A percentile compares a stretch with the other conserved stretches of the same genome.
phyloP scores from a whole-genome alignment of 2,329 filamentous ascomycete species.

The Xylaria sp. region DNA sequence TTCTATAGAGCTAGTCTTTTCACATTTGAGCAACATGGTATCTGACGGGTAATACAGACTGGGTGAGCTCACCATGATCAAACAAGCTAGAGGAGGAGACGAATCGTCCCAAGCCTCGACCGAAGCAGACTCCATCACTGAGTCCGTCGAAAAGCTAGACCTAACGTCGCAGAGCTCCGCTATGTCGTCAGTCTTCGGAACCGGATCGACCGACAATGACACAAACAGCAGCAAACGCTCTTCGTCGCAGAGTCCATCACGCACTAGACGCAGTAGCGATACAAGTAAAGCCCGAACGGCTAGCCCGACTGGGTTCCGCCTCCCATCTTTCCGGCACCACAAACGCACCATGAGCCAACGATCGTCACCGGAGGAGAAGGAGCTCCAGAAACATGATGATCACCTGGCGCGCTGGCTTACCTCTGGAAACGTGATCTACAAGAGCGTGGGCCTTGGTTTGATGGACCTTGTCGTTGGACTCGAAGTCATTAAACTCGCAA shows the following conservation, averaged over 20 bases:
- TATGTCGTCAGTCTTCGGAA: constrained; percentile 56
- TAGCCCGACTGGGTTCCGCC: constrained; percentile 30
- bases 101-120: constrained; percentile 38
- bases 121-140: constrained; percentile 48
- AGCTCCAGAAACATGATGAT: constrained; percentile 56
- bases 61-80: constrained; percentile 79
- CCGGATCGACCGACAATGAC: constrained; percentile 30
- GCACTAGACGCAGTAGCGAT: constrained; percentile 31
- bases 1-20: neutral
- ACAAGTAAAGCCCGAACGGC: neutral
- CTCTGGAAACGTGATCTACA: constrained; percentile 74
- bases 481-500: constrained; percentile 67
- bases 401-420: constrained; percentile 66
- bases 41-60: constrained; percentile 58
- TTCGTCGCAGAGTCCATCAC: constrained; percentile 50
- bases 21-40: neutral
- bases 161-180: constrained; percentile 50
- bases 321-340: constrained; percentile 45
- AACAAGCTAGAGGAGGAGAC: constrained; percentile 55
- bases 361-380: constrained; percentile 48
- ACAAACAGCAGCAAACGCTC: constrained; percentile 45
- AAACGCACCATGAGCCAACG: constrained; percentile 49
- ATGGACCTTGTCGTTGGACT: constrained; percentile 74
- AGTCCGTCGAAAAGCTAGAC: constrained; percentile 52
- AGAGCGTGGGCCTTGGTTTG: constrained; percentile 73